Evolutionary conservation across 1,284 basidiomycete genomes (phyloP).

Genomic region (Cryptococcus sp.): DNA sequence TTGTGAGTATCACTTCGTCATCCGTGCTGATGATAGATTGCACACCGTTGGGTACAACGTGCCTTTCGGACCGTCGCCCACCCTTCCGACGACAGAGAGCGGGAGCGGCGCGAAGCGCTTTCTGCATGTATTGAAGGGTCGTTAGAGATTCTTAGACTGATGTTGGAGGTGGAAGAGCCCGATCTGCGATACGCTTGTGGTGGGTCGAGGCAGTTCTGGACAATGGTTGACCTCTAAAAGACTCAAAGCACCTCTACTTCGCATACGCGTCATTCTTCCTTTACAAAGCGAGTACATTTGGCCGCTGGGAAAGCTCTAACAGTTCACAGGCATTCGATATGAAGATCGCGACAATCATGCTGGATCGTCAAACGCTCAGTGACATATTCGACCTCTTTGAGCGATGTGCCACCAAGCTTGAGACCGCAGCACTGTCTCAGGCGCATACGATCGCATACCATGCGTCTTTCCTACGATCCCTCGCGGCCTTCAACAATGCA

Average conservation of each 20-base stretch:
- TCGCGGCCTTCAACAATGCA: no score
- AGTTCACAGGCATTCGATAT: conserved; percentile 12
- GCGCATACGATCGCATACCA: conserved; percentile 12
- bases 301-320: not conserved
- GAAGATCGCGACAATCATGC: conserved; percentile 8
- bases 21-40: not conserved
- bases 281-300: conserved; percentile 5
- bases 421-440: conserved; percentile 1
- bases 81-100: conserved; percentile 5
- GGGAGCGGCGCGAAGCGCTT: conserved; percentile 11
- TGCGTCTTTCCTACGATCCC: conserved; percentile 7
- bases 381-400: conserved; percentile 8
- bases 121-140: conserved; percentile 12
- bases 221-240: not conserved
- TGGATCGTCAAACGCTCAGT: conserved; percentile 9
- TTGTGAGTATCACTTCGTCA: conserved; percentile 3
- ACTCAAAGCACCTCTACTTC: conserved; percentile 17
- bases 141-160: conserved; percentile 3
- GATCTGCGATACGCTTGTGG: conserved; percentile 9
- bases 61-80: conserved; percentile 5
- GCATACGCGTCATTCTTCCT: conserved; percentile 16
- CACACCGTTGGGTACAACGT: conserved; percentile 12
- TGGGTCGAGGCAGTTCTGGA: not conserved
- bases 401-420: conserved; percentile 4
- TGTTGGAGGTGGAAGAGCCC: conserved; percentile 7